Evolutionary conservation across 108 stramenopile genomes (phyloP).

Genomic region (Nitzschia palea): DNA sequence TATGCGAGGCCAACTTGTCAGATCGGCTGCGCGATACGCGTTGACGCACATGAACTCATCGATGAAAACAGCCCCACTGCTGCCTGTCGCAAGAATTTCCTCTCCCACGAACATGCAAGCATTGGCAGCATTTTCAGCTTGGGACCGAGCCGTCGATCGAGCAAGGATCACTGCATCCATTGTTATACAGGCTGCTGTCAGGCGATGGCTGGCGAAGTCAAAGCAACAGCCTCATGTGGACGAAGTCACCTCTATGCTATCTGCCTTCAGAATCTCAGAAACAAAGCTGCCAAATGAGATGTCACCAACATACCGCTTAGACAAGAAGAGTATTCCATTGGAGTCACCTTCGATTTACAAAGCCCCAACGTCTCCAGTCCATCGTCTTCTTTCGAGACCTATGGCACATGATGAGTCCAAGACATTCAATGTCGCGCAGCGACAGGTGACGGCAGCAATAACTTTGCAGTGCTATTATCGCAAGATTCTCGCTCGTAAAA

Average conservation of each 20-base stretch:
- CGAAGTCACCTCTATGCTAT: too few species aligned
- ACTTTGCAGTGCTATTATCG: too few species aligned
- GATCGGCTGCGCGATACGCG: slow-evolving; percentile 24
- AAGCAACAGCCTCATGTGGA: too few species aligned
- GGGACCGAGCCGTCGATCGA: slow-evolving; percentile 7
- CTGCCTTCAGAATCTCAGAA: not conserved
- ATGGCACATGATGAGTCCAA: too few species aligned
- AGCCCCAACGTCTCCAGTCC: too few species aligned
- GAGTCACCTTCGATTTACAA: too few species aligned
- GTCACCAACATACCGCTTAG: too few species aligned
- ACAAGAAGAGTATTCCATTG: too few species aligned
- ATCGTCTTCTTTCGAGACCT: too few species aligned
- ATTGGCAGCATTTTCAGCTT: slow-evolving; percentile 7
- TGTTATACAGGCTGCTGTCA: slow-evolving; percentile 19
- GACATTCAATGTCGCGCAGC: too few species aligned
- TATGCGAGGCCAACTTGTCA: slow-evolving; percentile 27
- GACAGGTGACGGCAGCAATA: too few species aligned
- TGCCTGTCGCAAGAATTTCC: slow-evolving; percentile 1
- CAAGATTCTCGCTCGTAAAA: not conserved
- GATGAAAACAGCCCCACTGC: not conserved
- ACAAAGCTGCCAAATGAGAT: not conserved
- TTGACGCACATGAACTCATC: slow-evolving; percentile 25
- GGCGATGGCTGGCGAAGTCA: slow-evolving; percentile 15
- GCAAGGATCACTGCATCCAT: slow-evolving; percentile 5
- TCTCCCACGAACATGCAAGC: not conserved